Percentiles rank a stretch among this genome's conserved stretches.
Evolutionary conservation across 2,329 filamentous ascomycete species (phyloP).

Genomic region (Juglanconis juglandina): DNA sequence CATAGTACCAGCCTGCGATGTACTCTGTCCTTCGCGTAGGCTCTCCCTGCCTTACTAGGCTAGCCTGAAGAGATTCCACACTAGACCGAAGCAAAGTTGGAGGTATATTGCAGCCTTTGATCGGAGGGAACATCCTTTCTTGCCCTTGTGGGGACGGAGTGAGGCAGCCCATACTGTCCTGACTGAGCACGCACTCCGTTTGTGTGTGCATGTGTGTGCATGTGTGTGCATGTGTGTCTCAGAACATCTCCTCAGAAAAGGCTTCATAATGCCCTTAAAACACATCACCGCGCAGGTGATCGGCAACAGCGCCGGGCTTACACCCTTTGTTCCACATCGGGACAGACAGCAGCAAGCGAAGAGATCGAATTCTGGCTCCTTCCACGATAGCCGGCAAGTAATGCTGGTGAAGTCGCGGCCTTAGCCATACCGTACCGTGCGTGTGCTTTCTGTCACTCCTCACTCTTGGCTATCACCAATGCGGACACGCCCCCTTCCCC

Average conservation of each 20-base stretch:
- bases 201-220: too few relatives aligned
- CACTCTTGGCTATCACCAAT: not conserved
- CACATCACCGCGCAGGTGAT: not conserved
- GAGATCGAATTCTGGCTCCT: not conserved
- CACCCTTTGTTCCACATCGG: not conserved
- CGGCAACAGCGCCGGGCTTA: not conserved
- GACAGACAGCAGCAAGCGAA: not conserved
- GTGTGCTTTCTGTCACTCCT: too few relatives aligned
- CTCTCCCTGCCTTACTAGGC: too few relatives aligned
- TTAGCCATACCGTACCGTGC: too few relatives aligned
- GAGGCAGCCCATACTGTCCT: too few relatives aligned
- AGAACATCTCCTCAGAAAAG: not conserved
- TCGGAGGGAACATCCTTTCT: too few relatives aligned
- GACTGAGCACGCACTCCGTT: too few relatives aligned
- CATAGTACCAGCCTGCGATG: not conserved
- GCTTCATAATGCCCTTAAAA: not conserved
- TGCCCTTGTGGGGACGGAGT: too few relatives aligned
- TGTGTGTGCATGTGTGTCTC: not conserved
- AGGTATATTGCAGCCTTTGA: too few relatives aligned
- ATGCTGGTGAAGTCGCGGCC: not conserved
- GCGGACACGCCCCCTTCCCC: not conserved
- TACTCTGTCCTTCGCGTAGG: not conserved
- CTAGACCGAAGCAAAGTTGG: too few relatives aligned
- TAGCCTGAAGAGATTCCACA: too few relatives aligned
- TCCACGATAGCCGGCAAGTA: not conserved